Evolutionary conservation across 163 green algal genomes (phyloP).

Genomic region (Scenedesmus sp.): DNA sequence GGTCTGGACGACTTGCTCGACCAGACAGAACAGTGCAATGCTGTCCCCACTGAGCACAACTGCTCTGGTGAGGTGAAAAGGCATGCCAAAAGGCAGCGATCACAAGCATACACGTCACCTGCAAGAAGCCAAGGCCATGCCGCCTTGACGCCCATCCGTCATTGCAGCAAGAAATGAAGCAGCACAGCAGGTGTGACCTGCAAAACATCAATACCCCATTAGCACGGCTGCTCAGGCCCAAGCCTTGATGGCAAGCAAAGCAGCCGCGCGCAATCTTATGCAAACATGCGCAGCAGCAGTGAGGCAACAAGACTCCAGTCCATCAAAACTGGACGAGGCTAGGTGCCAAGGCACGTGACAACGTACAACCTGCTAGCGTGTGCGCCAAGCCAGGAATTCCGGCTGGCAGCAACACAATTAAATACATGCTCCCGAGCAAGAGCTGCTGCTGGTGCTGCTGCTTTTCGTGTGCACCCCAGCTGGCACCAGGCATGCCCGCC

Average conservation of each 20-base stretch:
- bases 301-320: neutral
- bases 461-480: neutral
- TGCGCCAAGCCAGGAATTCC: neutral
- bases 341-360: neutral
- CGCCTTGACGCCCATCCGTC: neutral
- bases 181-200: neutral
- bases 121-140: neutral
- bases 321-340: neutral
- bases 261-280: neutral
- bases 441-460: neutral
- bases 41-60: neutral
- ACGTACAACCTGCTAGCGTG: neutral
- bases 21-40: neutral
- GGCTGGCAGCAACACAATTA: neutral
- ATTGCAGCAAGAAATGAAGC: neutral
- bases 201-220: neutral
- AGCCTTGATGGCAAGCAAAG: neutral
- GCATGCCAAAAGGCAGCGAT: neutral
- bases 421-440: neutral
- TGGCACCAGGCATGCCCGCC: neutral
- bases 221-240: neutral
- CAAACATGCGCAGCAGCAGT: neutral
- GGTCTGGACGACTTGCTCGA: neutral
- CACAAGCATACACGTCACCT: neutral
- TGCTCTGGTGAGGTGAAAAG: neutral